A percentile compares a stretch with the other conserved stretches of the same genome.
These are phyloP conservation scores for Eucalyptus curtisii DNA, from an alignment of 345 rosid species.

Conservation along the genomic window DNA sequence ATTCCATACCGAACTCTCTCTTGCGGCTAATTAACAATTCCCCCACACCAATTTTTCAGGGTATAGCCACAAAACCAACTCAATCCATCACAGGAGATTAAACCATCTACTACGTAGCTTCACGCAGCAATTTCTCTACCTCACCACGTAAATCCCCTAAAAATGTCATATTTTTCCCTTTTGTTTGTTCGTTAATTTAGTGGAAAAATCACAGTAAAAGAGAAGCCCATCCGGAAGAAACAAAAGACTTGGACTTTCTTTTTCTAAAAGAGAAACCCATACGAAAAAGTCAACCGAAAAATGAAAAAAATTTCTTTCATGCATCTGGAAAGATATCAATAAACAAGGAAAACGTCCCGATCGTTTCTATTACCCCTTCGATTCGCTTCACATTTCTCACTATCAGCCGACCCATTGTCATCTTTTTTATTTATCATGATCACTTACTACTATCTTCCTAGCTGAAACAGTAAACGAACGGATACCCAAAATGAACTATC, in stretches of 20 bases:
- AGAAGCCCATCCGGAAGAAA: neutral
- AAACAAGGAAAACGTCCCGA: neutral
- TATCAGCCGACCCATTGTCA: neutral
- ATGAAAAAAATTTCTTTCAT: neutral
- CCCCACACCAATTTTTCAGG: neutral
- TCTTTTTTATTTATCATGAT: neutral
- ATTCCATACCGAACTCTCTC: neutral
- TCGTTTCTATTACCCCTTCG: neutral
- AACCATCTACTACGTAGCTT: neutral
- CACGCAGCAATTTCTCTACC: neutral
- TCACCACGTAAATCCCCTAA: neutral
- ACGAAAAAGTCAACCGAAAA: neutral
- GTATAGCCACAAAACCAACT: neutral
- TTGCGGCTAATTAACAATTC: neutral
- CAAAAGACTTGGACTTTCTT: neutral
- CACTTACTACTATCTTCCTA: neutral
- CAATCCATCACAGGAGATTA: neutral
- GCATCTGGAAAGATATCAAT: neutral
- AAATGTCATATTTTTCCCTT: neutral
- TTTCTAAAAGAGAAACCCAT: neutral
- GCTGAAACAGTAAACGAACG: neutral
- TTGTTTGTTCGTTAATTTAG: neutral
- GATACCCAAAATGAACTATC: neutral
- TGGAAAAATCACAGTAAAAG: neutral
- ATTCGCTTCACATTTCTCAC: neutral